Evolutionary conservation across 139 green algal species (phyloP), one percentile per base, ranked within the genome.

Genomic region (Chlorella sp.): DNA sequence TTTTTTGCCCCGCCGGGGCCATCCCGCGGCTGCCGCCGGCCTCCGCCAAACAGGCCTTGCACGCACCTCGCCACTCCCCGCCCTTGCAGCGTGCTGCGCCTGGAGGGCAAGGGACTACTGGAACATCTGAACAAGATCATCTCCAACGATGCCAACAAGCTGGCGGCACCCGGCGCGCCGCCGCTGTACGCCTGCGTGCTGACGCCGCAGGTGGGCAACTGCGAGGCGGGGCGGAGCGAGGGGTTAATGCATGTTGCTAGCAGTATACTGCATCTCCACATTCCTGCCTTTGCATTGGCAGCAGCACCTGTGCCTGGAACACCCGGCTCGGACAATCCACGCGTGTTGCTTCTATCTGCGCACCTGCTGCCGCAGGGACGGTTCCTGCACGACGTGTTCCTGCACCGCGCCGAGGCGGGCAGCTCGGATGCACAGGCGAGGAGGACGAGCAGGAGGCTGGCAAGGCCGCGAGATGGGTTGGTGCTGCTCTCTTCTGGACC

Each of bases 311-410:
- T n/a, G n/a, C n/a, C n/a, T n/a, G n/a, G n/a, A n/a, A n/a, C n/a
- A n/a, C n/a, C n/a, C n/a, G n/a, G n/a, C n/a, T n/a, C n/a, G n/a
- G n/a, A n/a, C n/a, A n/a, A n/a, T n/a, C n/a, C n/a, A n/a, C n/a
- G n/a, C n/a, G n/a, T n/a, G n/a, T n/a, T n/a, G n/a, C n/a, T n/a
- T 26, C n/a, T n/a, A n/a, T n/a, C n/a, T n/a, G n/a, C n/a, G 1
- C 11, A 7, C 46, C 7, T 2, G 13, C 67, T 73, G 67, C 16
- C n/a, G 30, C 73, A 80, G 73, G 73, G 73, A 6, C 73, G 73
- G 32, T 65, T n/a, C 73, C n/a, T 65, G 16, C 73, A 80, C 20
- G 73, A 80, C 73, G 44, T 80, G 73, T 80, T 80, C 73, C 73
- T 80, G 46, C 73, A 80, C 48, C 32, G 32, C 8, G 46, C 60